These are phyloP conservation scores for Erigeron philadelphicus DNA, from an alignment of 140 eudicot genomes.

Conservation along the genomic window DNA sequence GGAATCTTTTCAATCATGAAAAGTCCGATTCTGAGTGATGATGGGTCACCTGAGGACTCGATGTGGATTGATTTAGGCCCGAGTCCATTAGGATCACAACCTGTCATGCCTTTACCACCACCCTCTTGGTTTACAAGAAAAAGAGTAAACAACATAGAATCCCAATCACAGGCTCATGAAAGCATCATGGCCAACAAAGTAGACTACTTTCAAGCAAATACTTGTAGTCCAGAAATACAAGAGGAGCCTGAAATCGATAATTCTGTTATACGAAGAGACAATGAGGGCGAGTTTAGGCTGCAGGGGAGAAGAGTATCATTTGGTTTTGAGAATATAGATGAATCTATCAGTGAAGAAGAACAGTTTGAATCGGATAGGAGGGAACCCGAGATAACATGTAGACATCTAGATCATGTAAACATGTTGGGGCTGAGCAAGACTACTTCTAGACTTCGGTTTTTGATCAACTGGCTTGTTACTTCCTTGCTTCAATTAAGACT, in stretches of 20 bases:
- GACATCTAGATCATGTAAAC: slow-evolving; percentile 76
- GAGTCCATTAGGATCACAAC: slow-evolving; percentile 59
- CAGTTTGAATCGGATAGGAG: slow-evolving; percentile 21
- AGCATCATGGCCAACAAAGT: slow-evolving; percentile 10
- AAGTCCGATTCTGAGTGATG: slow-evolving; percentile 76
- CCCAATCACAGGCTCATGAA: slow-evolving; percentile 27
- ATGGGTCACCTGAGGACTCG: slow-evolving; percentile 73
- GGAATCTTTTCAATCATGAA: slow-evolving; percentile 72
- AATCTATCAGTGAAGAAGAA: slow-evolving; percentile 23
- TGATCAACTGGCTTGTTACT: slow-evolving; percentile 75
- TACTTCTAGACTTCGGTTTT: slow-evolving; percentile 53
- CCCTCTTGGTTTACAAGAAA: slow-evolving; percentile 66
- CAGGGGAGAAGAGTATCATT: slow-evolving; percentile 74
- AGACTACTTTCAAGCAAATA: slow-evolving; percentile 42
- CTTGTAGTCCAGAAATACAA: slow-evolving; percentile 52
- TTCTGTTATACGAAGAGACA: slow-evolving; percentile 74
- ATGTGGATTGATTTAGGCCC: slow-evolving; percentile 94
- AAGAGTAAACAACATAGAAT: slow-evolving; percentile 33
- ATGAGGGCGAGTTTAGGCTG: slow-evolving; percentile 70
- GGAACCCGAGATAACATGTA: slow-evolving; percentile 38
- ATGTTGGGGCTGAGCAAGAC: slow-evolving; percentile 63
- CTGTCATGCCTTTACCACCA: slow-evolving; percentile 49
- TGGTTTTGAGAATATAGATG: slow-evolving; percentile 46
- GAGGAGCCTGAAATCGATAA: slow-evolving; percentile 55
- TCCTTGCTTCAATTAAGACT: slow-evolving; percentile 59